These are phyloP conservation scores for Mycena leptocephala DNA, from an alignment of 768 basidiomycete species.

Conservation along the genomic window DNA sequence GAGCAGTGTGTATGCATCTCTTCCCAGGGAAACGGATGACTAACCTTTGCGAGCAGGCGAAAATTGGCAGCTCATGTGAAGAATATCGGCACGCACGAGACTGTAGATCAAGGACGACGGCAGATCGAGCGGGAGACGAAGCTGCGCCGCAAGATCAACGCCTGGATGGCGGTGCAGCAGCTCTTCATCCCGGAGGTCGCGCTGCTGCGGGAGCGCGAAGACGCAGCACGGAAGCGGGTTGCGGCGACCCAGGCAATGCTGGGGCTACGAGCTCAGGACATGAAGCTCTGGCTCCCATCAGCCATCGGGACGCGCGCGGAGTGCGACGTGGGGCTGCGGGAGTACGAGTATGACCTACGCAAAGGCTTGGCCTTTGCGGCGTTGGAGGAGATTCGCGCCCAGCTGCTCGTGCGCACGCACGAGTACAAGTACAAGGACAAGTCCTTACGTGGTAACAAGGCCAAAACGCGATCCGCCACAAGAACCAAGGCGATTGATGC, in stretches of 20 bases:
- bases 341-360: neutral
- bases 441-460: neutral
- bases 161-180: constrained; percentile 5
- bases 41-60: neutral
- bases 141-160: constrained; percentile 6
- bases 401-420: neutral
- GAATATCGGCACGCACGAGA: neutral
- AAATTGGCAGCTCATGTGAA: neutral
- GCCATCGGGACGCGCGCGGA: neutral
- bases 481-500: neutral
- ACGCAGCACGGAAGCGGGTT: neutral
- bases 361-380: no score
- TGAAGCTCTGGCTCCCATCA: constrained; percentile 2
- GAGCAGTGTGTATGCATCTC: neutral
- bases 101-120: neutral
- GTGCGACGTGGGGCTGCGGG: neutral
- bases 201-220: neutral
- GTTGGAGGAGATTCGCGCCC: neutral
- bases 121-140: constrained; percentile 5
- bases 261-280: neutral
- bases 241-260: neutral
- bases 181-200: constrained; percentile 8
- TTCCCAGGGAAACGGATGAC: no score
- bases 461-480: neutral
- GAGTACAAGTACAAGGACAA: neutral